Evolutionary conservation across 2,329 filamentous ascomycete genomes (phyloP).

Genomic region (Fragosphaeria purpurea): DNA sequence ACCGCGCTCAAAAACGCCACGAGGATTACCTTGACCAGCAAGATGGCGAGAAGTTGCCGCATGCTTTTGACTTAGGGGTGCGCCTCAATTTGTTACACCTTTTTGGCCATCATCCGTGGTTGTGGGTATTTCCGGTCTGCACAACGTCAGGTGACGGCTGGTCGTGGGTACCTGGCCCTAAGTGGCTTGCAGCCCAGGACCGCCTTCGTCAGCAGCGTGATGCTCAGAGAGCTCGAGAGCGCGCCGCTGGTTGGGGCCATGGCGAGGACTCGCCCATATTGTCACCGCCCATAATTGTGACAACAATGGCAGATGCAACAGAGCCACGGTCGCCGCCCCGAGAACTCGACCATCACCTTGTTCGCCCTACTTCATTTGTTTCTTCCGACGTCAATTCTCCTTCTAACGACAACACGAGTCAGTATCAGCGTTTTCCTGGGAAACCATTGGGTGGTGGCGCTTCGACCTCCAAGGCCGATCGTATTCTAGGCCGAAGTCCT

Average conservation of each 20-base stretch:
- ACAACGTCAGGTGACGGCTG: slow-evolving; percentile 90
- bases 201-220: slow-evolving; percentile 47
- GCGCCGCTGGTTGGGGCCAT: slow-evolving; percentile 56
- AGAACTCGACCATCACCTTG: not conserved
- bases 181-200: slow-evolving; percentile 66
- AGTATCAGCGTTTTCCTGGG: slow-evolving; percentile 5
- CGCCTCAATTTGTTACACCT: slow-evolving; percentile 69
- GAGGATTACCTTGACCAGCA: slow-evolving; percentile 79
- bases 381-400: not conserved
- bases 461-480: slow-evolving; percentile 46
- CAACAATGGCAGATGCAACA: not conserved
- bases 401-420: not conserved
- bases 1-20: slow-evolving; percentile 45
- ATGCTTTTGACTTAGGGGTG: slow-evolving; percentile 87
- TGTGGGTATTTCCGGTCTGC: slow-evolving; percentile 73
- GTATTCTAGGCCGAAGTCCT: slow-evolving; percentile 47
- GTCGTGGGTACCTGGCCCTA: slow-evolving; percentile 78
- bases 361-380: not conserved
- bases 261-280: slow-evolving; percentile 8
- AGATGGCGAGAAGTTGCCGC: slow-evolving; percentile 78
- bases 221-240: slow-evolving; percentile 52
- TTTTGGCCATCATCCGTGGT: slow-evolving; percentile 60
- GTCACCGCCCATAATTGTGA: slow-evolving; percentile 2
- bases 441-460: not conserved
- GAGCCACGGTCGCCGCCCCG: slow-evolving; percentile 1